Percentiles rank a stretch among this genome's conserved stretches.
phyloP scores from a whole-genome alignment of 106 monocot genomes.

The Apostasia shenzhenica region DNA sequence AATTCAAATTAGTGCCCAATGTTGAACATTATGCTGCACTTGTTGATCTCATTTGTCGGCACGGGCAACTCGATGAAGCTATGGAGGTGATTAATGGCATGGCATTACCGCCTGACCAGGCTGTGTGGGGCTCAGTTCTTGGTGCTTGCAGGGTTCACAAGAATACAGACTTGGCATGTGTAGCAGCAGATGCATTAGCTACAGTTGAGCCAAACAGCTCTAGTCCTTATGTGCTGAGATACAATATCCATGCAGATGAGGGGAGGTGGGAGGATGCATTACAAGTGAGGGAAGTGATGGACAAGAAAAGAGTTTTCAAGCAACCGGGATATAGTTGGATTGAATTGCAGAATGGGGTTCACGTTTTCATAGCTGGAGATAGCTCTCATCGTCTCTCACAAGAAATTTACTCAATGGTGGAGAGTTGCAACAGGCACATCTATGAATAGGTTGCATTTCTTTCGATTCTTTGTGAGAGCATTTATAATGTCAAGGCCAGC shows the following conservation, averaged over 20 bases:
- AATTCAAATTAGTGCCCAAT: constrained; percentile 34
- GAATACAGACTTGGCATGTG: constrained; percentile 32
- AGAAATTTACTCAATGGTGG: constrained; percentile 51
- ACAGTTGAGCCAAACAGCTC: constrained; percentile 65
- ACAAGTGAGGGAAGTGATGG: constrained; percentile 57
- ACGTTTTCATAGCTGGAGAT: constrained; percentile 69
- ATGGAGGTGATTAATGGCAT: constrained; percentile 56
- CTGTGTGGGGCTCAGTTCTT: constrained; percentile 87
- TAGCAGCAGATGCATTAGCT: constrained; percentile 52
- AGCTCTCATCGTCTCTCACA: constrained; percentile 43
- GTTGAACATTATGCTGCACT: constrained; percentile 86
- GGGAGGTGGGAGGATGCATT: constrained; percentile 65
- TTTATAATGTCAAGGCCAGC: too few species aligned
- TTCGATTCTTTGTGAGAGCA: not conserved
- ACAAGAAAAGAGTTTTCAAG: constrained; percentile 44
- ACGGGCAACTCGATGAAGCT: constrained; percentile 72
- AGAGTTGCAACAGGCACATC: constrained; percentile 33
- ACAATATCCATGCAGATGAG: constrained; percentile 66
- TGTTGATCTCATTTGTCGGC: constrained; percentile 72
- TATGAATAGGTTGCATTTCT: not conserved
- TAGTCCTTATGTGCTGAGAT: constrained; percentile 66
- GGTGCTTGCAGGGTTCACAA: constrained; percentile 68
- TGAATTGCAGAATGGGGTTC: constrained; percentile 48
- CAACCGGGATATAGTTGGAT: constrained; percentile 89
- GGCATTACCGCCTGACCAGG: constrained; percentile 49